Conservation (phyloP, 1,284 basidiomycete species). For the Peniophora sp. region DNA sequence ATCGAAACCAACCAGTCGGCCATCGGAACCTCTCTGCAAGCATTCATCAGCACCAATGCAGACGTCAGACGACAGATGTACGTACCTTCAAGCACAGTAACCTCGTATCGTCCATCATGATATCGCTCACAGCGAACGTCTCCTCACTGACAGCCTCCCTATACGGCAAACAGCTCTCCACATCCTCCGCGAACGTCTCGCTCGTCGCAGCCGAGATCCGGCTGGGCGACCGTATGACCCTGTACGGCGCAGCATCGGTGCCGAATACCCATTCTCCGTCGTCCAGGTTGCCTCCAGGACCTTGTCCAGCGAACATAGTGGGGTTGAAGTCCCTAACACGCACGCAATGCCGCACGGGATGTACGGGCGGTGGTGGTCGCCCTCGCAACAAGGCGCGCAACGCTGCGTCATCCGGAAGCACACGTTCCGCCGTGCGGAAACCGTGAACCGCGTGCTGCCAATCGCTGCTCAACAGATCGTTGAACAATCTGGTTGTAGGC, state of each 20-base stretch:
- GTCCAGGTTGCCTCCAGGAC: neutral
- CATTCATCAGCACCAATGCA: neutral
- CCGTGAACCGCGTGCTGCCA: slow-evolving; percentile 50
- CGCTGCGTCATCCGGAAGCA: slow-evolving; percentile 9
- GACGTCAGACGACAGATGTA: neutral
- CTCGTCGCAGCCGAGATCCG: slow-evolving; percentile 16
- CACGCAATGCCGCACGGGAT: slow-evolving; percentile 13
- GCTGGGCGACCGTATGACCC: slow-evolving; percentile 9
- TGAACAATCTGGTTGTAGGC: slow-evolving; percentile 41
- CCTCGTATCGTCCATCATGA: slow-evolving; percentile 47
- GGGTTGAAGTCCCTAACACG: slow-evolving; percentile 44
- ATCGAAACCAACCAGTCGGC: neutral
- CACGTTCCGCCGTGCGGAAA: slow-evolving; percentile 33
- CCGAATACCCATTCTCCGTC: neutral
- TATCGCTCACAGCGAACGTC: slow-evolving; percentile 37
- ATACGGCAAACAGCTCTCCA: slow-evolving; percentile 38
- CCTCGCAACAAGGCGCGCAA: neutral
- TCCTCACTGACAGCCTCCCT: slow-evolving; percentile 38
- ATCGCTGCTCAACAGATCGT: slow-evolving; percentile 31
- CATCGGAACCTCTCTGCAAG: neutral
- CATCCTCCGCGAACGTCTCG: slow-evolving; percentile 35
- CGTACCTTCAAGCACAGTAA: slow-evolving; percentile 37
- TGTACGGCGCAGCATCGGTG: neutral
- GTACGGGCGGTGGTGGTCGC: neutral
- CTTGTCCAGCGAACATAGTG: slow-evolving; percentile 21